Conservation (phyloP, 495 filamentous ascomycete species). For the Podospora comata region DNA sequence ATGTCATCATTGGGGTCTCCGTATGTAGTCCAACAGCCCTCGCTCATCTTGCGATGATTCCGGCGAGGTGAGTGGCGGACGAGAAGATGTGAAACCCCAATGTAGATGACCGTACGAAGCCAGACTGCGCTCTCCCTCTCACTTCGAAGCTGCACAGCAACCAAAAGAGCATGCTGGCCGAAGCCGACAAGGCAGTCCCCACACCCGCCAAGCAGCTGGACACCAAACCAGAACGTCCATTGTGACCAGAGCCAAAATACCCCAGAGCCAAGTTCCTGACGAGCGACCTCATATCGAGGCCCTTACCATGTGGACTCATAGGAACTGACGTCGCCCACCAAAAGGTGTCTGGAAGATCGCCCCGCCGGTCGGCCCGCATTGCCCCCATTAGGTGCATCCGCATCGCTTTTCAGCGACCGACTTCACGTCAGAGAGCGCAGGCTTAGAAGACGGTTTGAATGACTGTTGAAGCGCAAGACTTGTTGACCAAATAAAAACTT, state of each 20-base stretch:
- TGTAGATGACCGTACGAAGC: slow-evolving; percentile 43
- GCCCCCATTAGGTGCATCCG: slow-evolving; percentile 10
- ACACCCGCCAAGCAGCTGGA: slow-evolving; percentile 22
- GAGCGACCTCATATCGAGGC: slow-evolving; percentile 58
- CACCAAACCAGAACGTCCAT: slow-evolving; percentile 38
- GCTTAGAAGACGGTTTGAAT: slow-evolving; percentile 43
- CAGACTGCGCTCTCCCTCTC: slow-evolving; percentile 41
- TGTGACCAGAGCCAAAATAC: slow-evolving; percentile 55
- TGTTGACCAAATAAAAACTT: slow-evolving; percentile 56
- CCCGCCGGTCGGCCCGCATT: slow-evolving; percentile 37
- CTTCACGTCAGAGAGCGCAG: slow-evolving; percentile 18
- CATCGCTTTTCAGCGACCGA: slow-evolving; percentile 45
- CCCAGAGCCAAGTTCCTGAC: slow-evolving; percentile 58
- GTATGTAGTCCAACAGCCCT: slow-evolving; percentile 38
- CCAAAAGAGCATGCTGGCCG: slow-evolving; percentile 32
- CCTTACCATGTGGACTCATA: slow-evolving; percentile 65
- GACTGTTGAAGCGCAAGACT: slow-evolving; percentile 47
- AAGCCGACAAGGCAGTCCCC: slow-evolving; percentile 18
- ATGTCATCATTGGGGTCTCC: slow-evolving; percentile 36
- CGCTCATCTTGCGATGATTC: slow-evolving; percentile 44
- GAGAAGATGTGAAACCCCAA: slow-evolving; percentile 18
- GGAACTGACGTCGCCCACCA: slow-evolving; percentile 43
- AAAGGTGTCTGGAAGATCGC: slow-evolving; percentile 45
- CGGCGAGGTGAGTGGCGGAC: slow-evolving; percentile 38
- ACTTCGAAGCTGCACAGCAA: slow-evolving; percentile 18